These are phyloP conservation scores for Leccinum griseonigrum DNA, from an alignment of 1,284 basidiomycete species.

Conservation along the genomic window DNA sequence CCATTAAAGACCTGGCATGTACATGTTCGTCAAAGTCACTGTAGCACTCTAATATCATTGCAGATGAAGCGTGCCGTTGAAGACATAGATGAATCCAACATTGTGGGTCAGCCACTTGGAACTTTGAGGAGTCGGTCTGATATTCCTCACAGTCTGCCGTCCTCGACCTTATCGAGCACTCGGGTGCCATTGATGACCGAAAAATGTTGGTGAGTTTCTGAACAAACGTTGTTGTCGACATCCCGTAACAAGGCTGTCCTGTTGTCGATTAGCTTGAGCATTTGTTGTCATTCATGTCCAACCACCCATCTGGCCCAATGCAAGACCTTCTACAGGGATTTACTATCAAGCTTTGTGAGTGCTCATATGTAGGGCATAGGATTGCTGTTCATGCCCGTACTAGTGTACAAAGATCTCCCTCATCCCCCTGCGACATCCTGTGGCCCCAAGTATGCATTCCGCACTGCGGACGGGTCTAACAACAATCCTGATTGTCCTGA, in stretches of 20 bases:
- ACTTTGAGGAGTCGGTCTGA: not conserved
- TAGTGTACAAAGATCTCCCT: conserved; percentile 75
- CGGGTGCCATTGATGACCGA: conserved; percentile 64
- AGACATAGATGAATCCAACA: conserved; percentile 29
- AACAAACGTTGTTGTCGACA: not conserved
- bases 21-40: not conserved
- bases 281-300: conserved; percentile 58
- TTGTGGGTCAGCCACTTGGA: conserved; percentile 16
- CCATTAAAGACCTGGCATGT: conserved; percentile 33
- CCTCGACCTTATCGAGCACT: conserved; percentile 55
- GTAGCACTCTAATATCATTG: not conserved
- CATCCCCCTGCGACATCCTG: conserved; percentile 73
- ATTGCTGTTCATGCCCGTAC: conserved; percentile 3
- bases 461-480: conserved; percentile 68
- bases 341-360: conserved; percentile 58
- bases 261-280: conserved; percentile 57
- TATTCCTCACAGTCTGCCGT: conserved; percentile 41
- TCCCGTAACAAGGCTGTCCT: not conserved
- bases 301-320: conserved; percentile 50
- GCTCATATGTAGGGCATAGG: not conserved
- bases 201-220: conserved; percentile 43
- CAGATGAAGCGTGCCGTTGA: conserved; percentile 31
- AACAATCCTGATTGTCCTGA: conserved; percentile 73
- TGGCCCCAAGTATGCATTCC: conserved; percentile 60
- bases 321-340: conserved; percentile 48